Base-by-base conservation (phyloP, 495 filamentous ascomycete genomes). In the Oidiodendron maius region DNA sequence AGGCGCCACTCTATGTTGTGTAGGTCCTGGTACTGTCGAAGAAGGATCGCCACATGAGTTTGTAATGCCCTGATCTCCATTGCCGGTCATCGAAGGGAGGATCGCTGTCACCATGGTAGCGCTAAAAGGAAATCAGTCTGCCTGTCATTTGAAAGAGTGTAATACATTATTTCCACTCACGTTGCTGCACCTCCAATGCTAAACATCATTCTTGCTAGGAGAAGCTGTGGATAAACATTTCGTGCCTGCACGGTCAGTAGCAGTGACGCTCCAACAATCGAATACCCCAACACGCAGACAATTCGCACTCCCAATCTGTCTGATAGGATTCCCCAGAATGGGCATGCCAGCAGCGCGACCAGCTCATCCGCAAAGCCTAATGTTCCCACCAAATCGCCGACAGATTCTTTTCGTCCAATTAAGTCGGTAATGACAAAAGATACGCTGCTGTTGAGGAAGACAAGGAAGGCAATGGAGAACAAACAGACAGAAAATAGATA, bases 101-200 rank as follows among this genome's bases (percentile, higher is more conserved):
- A 94, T 87, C 1, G 93, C 93, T 4, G 94, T 96, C 23, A 99
- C 93, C 93, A 99, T 99, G 1, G 94, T 97, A 21, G 89, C 75
- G 8, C 77, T 81, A 48, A 16, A 36, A 13, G 22, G 28, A 25
- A 21, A 23, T 44, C 38, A 40, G 21, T 30, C 40, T n/a, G n/a
- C n/a, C n/a, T n/a, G n/a, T n/a, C n/a, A n/a, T n/a, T n/a, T n/a
- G n/a, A n/a, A n/a, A 46, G 24, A 34, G 36, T 42, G 16, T n/a
- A n/a, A n/a, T n/a, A n/a, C n/a, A n/a, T n/a, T n/a, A n/a, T n/a
- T n/a, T n/a, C n/a, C 21, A 68, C 75, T 64, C 60, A 88, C 63
- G 87, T 84, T 11, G 93, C 94, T 12, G 91, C 86, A 3, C 86
- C 93, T 10, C 93, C 93, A 11, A 96, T 46, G 52, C 89, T 91